Evolutionary conservation across 2,329 filamentous ascomycete genomes (phyloP), one percentile per base, ranked within the genome.

Genomic region (Nemania sp.): DNA sequence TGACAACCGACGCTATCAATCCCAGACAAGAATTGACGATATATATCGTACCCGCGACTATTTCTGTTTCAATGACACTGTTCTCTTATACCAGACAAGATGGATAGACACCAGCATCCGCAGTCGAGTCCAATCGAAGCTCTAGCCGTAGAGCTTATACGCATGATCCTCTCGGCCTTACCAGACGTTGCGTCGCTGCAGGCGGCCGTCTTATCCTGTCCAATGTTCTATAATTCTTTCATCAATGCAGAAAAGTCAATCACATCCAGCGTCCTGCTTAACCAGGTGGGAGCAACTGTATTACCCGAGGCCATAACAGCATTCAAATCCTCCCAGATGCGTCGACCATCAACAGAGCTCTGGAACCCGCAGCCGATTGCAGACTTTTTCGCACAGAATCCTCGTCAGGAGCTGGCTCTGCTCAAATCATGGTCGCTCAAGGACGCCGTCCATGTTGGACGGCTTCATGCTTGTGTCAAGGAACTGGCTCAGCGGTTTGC

Each of bases 251-350:
- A 54, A 22, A 24, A 9, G 9, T 19, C 45, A 28, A 43, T 54
- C 11, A 36, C 28, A 7, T 22, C 17, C 6, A 9, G 23, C 8
- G 51, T 54, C n/a, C 36, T 57, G 22, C 45, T 51, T 15, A 50
- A 43, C 41, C 40, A 54, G 28, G 15, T 54, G n/a, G 51, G 47
- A 28, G 28, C 24, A 11, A 19, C 11, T 15, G 54, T 57, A 22
- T 17, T 54, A 14, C 46, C 41, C 6, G 46, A 54, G 11, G 54
- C 51, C 7, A 54, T 51, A n/a, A 36, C 42, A 3, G 37, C 51
- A 19, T 15, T 3, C 15, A 45, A 45, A 24, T 48, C 37, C 20
- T 34, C 36, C 5, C 9, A 26, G 31, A 11, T 49, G 24, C 11
- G 15, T 24, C 31, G 7, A n/a, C 15, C 3, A 17, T 12, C 34